Evolutionary conservation across 768 basidiomycete species (phyloP), one percentile per base, ranked within the genome.

Genomic region (Porpolomopsis calyptriformis): DNA sequence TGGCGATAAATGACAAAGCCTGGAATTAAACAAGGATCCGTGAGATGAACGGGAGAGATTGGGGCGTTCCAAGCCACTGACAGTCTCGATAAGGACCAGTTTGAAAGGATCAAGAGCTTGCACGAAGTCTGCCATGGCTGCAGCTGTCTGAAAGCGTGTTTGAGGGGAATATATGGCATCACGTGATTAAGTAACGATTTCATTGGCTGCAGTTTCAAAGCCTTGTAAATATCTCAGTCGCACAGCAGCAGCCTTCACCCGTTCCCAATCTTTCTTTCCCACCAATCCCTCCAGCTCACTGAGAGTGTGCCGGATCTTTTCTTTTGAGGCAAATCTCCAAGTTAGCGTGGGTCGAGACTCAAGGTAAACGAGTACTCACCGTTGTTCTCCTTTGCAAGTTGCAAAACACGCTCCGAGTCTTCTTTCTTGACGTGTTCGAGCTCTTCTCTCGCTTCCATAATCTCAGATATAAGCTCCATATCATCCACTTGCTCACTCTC

Each of bases 401-500:
- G 45, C n/a, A 69, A 65, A 2, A 89, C 72, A 10, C 72, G 70
- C 2, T 67, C 66, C 34, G 57, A 53, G 18, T 72, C 69, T 11
- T 9, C n/a, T 11, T 36, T 16, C 2, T 64, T 64, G 1, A 82
- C 77, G 3, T 74, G 74, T 48, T 92, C 87, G 29, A 96, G 72
- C 25, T 71, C 72, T 60, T 93, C 90, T 40, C 89, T 65, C 6
- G 70, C 73, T 52, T 88, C 80, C 76, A 96, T 80, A 33, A 94
- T 74, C 52, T 85, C 77, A 53, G 70, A 68, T 52, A 97, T 74
- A 48, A 94, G 74, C 37, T 64, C 74, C 37, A 76, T 63, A 54
- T 93, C 86, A 9, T 82, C 76, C 19, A 83, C 60, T 43, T 78
- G 76, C 50, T 94, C 91, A 19, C 65, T 67, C 64, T 93, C 92